Conservation (phyloP, 805 yeast genomes). For the Sugiyamaella smithiae region DNA sequence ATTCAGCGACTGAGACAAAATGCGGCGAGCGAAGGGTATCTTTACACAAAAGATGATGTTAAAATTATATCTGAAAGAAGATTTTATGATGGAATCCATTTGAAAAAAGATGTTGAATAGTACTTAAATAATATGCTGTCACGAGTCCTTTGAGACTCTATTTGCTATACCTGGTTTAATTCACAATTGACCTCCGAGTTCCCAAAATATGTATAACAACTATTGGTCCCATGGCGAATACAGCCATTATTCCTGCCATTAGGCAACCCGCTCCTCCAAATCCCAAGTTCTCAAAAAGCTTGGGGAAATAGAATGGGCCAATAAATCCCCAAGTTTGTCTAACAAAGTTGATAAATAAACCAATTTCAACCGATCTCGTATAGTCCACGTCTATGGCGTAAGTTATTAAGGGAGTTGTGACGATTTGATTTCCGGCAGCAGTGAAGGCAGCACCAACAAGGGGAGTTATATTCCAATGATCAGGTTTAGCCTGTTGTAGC, state of each 20-base stretch:
- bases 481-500: constrained; percentile 20
- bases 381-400: constrained; percentile 27
- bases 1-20: not conserved
- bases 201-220: constrained; percentile 9
- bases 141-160: no score
- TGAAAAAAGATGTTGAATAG: not conserved
- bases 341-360: constrained; percentile 27
- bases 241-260: constrained; percentile 17
- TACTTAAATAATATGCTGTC: constrained; percentile 2
- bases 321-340: constrained; percentile 30
- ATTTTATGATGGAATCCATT: not conserved
- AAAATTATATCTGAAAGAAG: not conserved
- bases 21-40: not conserved
- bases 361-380: constrained; percentile 25
- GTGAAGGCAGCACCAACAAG: constrained; percentile 29
- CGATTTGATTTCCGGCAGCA: constrained; percentile 29
- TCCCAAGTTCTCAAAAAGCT: constrained; percentile 28
- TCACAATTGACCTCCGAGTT: no score
- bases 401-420: constrained; percentile 30
- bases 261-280: constrained; percentile 20
- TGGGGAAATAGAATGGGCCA: constrained; percentile 35
- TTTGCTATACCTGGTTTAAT: no score
- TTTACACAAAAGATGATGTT: constrained; percentile 3
- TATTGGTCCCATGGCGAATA: constrained; percentile 8
- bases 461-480: constrained; percentile 29